These are phyloP conservation scores for Camellia oleifera DNA, from an alignment of 179 eudicot species.

Conservation along the genomic window DNA sequence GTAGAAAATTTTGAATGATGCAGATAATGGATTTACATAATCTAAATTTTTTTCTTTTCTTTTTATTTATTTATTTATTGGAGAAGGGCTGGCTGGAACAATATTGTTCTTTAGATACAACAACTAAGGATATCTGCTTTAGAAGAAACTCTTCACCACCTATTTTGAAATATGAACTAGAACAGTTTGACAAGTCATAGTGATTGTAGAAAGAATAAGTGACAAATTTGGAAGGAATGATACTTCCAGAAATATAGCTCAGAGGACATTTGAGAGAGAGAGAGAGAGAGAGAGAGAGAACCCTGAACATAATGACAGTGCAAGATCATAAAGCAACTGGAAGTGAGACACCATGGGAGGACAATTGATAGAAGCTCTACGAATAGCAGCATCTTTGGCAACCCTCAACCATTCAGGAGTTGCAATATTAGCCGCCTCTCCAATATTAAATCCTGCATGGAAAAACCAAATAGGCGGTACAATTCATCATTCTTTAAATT, in stretches of 20 bases:
- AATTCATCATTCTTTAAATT: neutral
- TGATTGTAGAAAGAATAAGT: neutral
- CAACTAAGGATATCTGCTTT: neutral
- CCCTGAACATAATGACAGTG: constrained; percentile 77
- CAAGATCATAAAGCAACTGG: constrained; percentile 92
- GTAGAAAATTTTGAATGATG: neutral
- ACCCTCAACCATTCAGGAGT: constrained; percentile 95
- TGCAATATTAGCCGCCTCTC: constrained; percentile 97
- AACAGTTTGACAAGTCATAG: constrained; percentile 1
- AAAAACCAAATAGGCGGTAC: neutral
- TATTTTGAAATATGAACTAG: neutral
- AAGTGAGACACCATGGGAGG: constrained; percentile 98
- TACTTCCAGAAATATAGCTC: neutral
- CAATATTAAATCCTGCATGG: constrained; percentile 70
- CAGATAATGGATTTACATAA: neutral
- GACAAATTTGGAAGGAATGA: constrained; percentile 7
- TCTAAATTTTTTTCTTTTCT: neutral
- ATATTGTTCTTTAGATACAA: neutral
- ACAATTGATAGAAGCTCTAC: constrained; percentile 91
- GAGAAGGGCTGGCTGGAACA: neutral
- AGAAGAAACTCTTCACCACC: constrained; percentile 6
- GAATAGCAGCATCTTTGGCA: constrained; percentile 96
- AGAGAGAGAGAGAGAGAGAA: constrained; percentile 23
- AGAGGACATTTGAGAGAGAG: neutral
- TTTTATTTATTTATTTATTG: too few relatives aligned